Evolutionary conservation across 2,329 filamentous ascomycete genomes (phyloP).

Genomic region (Byssoonygena ceratinophila): DNA sequence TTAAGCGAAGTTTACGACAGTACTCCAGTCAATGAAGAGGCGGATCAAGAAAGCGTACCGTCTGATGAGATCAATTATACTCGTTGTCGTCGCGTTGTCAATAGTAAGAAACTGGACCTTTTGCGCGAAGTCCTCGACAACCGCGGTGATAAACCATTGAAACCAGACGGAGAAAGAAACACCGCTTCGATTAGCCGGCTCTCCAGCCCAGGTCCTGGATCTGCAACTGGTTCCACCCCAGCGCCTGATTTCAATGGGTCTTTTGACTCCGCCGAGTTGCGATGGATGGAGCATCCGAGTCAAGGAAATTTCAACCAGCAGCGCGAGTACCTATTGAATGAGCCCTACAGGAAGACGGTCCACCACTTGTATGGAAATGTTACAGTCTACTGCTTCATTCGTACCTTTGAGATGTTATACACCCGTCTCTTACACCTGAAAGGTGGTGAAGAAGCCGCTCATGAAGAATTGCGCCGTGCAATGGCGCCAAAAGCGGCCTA

Average conservation of each 20-base stretch:
- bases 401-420: constrained; percentile 85
- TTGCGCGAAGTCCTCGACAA: constrained; percentile 79
- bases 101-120: constrained; percentile 64
- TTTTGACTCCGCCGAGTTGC: constrained; percentile 42
- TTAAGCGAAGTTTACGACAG: constrained; percentile 59
- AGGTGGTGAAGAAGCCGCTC: constrained; percentile 61
- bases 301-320: constrained; percentile 43
- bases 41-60: constrained; percentile 59
- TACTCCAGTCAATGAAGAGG: constrained; percentile 63
- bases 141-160: constrained; percentile 57
- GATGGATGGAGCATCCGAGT: constrained; percentile 52
- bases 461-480: constrained; percentile 61
- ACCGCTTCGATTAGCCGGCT: constrained; percentile 72
- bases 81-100: constrained; percentile 49
- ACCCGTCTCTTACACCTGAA: constrained; percentile 75
- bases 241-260: constrained; percentile 32
- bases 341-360: constrained; percentile 66
- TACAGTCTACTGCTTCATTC: constrained; percentile 89
- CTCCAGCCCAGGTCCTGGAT: constrained; percentile 74
- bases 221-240: constrained; percentile 27
- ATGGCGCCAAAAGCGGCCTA: constrained; percentile 68
- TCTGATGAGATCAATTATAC: constrained; percentile 62
- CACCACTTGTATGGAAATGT: constrained; percentile 90
- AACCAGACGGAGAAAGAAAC: constrained; percentile 68
- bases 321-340: constrained; percentile 61